Evolutionary conservation across 202 grass and related monocot genomes (phyloP).

Genomic region (Saccharum hybrid): DNA sequence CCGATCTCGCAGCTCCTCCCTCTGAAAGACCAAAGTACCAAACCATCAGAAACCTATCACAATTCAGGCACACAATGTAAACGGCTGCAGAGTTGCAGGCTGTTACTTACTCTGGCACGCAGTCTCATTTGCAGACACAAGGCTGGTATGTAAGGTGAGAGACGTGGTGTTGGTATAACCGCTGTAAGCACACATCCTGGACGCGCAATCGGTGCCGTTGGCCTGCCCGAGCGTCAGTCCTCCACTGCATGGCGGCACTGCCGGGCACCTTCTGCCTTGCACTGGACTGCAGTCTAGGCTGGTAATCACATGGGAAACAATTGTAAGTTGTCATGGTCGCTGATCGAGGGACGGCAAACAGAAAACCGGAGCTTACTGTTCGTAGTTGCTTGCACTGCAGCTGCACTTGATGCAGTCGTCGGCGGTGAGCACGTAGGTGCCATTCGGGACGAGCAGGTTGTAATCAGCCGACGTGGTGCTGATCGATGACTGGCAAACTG

Average conservation of each 20-base stretch:
- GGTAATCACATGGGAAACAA: background rate
- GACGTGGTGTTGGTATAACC: slow-evolving; percentile 57
- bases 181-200: slow-evolving; percentile 52
- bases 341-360: background rate
- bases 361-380: slow-evolving; percentile 41
- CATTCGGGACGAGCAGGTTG: slow-evolving; percentile 53
- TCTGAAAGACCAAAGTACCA: slow-evolving; percentile 47
- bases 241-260: slow-evolving; percentile 18
- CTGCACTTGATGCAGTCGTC: slow-evolving; percentile 60
- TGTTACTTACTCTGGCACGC: slow-evolving; percentile 58
- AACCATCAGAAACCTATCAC: slow-evolving; percentile 22
- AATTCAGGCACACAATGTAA: background rate
- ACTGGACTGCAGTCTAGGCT: slow-evolving; percentile 53
- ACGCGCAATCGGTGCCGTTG: slow-evolving; percentile 36
- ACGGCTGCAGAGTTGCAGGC: background rate
- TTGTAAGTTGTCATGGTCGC: background rate
- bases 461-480: slow-evolving; percentile 48
- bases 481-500: slow-evolving; percentile 75
- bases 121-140: slow-evolving; percentile 30
- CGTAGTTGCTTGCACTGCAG: slow-evolving; percentile 61
- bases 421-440: slow-evolving; percentile 60
- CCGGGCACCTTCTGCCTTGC: slow-evolving; percentile 33
- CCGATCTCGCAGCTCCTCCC: slow-evolving; percentile 36
- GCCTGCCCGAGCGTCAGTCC: slow-evolving; percentile 47
- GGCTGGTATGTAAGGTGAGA: slow-evolving; percentile 37